Conservation (phyloP, 768 basidiomycete species). For the Tephrocybe sp. region DNA sequence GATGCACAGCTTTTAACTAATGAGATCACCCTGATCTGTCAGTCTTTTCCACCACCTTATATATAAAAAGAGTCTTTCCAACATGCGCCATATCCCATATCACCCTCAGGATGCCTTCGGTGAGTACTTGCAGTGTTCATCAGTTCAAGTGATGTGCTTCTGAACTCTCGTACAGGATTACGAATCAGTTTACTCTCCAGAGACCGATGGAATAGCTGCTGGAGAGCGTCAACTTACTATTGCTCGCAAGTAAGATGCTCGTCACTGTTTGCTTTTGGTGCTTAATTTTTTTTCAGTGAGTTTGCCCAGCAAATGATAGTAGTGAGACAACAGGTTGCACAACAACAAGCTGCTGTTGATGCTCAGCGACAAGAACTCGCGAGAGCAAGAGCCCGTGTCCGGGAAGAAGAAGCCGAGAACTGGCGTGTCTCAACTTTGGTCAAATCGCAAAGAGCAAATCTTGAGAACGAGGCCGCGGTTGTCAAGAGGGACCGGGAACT, state of each 20-base stretch:
- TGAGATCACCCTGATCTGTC: too few relatives aligned
- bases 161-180: background rate
- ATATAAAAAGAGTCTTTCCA: too few relatives aligned
- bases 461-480: constrained; percentile 10
- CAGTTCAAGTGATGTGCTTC: background rate
- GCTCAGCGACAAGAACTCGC: constrained; percentile 5
- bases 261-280: background rate
- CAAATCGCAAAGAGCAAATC: background rate
- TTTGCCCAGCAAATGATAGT: background rate
- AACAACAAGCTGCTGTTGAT: constrained; percentile 4
- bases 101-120: background rate
- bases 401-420: constrained; percentile 12
- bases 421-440: constrained; percentile 12
- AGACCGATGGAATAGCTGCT: constrained; percentile 13
- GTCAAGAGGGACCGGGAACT: constrained; percentile 12
- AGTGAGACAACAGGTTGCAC: background rate
- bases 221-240: constrained; percentile 10
- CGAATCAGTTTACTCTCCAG: constrained; percentile 12
- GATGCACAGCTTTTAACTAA: too few relatives aligned
- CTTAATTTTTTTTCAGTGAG: constrained; percentile 6
- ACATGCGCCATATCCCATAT: too few relatives aligned
- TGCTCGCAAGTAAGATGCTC: constrained; percentile 12
- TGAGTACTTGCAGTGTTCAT: background rate
- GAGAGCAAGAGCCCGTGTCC: constrained; percentile 3
- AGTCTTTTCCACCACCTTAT: too few relatives aligned